Percentiles rank a stretch among this genome's conserved stretches.
These are phyloP conservation scores for Omphalotus guepiniiformis DNA, from an alignment of 768 basidiomycete species.

Conservation along the genomic window DNA sequence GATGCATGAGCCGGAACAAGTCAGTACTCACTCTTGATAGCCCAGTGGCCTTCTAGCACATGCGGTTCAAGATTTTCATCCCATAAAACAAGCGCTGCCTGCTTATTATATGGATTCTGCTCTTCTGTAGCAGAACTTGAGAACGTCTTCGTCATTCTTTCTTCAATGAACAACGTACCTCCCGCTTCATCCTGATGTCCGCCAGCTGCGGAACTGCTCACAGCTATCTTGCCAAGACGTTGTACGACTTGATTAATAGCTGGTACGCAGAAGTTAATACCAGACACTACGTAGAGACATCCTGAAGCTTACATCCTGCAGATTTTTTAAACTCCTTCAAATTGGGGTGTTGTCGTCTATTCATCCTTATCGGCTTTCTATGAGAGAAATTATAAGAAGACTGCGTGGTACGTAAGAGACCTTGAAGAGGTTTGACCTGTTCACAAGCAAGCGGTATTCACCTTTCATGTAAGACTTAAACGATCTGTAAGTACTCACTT, in stretches of 20 bases:
- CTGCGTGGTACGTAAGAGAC: no score
- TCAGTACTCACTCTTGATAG: background rate
- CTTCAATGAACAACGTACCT: background rate
- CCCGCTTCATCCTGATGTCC: background rate
- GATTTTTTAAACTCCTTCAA: no score
- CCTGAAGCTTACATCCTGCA: no score
- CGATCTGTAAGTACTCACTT: no score
- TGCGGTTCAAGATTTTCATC: background rate
- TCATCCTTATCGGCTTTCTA: no score
- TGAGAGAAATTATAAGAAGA: no score
- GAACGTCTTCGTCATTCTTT: background rate
- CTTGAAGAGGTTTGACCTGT: no score
- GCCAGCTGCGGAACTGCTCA: background rate
- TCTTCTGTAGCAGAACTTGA: background rate
- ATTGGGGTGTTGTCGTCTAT: no score
- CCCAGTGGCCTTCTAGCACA: background rate
- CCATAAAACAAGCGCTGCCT: slow-evolving; percentile 2
- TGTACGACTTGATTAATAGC: slow-evolving; percentile 7
- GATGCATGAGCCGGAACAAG: background rate
- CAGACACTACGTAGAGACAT: no score
- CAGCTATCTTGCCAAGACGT: background rate
- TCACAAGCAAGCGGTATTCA: no score
- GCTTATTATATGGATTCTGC: slow-evolving; percentile 1
- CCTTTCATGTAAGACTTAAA: no score
- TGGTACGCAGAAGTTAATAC: no score